These are phyloP conservation scores for Colletotrichum filicis DNA, from an alignment of 2,329 filamentous ascomycete genomes.

Conservation along the genomic window DNA sequence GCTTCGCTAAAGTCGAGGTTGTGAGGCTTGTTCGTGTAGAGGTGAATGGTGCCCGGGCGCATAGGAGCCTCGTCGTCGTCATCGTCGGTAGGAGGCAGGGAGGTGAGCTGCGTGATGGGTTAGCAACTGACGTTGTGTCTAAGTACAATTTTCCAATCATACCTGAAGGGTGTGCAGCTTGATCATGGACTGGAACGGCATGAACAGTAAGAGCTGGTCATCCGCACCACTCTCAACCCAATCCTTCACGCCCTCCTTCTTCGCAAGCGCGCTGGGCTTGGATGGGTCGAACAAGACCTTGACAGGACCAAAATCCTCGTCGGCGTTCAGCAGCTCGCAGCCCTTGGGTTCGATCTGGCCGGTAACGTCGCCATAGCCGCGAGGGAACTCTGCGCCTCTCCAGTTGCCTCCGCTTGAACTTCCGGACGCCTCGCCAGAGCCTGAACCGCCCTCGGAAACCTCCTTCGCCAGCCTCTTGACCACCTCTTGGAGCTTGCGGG, in stretches of 20 bases:
- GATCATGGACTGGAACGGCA: constrained; percentile 87
- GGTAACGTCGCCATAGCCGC: constrained; percentile 86
- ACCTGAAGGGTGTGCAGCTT: constrained; percentile 88
- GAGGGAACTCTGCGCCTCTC: constrained; percentile 79
- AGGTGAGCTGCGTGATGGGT: constrained; percentile 76
- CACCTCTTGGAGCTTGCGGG: constrained; percentile 74
- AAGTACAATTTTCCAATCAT: constrained; percentile 37
- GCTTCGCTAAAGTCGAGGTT: constrained; percentile 96
- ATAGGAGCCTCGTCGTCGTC: constrained; percentile 81
- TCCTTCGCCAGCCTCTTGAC: constrained; percentile 78
- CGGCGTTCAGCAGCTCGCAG: constrained; percentile 88
- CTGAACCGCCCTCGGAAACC: constrained; percentile 57
- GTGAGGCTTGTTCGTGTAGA: constrained; percentile 90
- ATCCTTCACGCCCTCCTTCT: constrained; percentile 71
- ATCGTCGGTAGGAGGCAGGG: constrained; percentile 69
- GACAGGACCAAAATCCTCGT: constrained; percentile 79
- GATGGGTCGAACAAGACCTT: constrained; percentile 77
- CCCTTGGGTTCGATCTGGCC: constrained; percentile 82
- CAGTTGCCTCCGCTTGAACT: constrained; percentile 65
- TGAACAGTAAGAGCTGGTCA: constrained; percentile 92
- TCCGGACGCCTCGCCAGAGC: constrained; percentile 54
- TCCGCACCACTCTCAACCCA: constrained; percentile 98
- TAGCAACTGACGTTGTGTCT: neutral
- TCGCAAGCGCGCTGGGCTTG: constrained; percentile 73
- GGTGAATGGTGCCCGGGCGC: constrained; percentile 83